Percentiles rank a stretch among this genome's conserved stretches.
phyloP scores from a whole-genome alignment of 441 rosid genomes.

The Adansonia grandidieri region DNA sequence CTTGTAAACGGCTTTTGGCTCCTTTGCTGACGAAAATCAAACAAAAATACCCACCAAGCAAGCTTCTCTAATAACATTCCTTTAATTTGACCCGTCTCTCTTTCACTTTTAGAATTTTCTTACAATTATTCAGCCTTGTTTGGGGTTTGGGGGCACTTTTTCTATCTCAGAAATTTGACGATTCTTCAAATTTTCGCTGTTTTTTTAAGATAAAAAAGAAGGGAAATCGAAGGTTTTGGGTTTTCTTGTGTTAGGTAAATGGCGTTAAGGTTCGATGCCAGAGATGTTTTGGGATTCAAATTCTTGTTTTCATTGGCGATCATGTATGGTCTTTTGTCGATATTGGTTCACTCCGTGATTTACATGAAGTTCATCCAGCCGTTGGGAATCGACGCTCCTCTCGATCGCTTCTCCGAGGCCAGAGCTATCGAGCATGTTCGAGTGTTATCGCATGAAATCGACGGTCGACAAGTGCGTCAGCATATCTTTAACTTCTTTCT shows the following conservation, averaged over 20 bases:
- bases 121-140: neutral
- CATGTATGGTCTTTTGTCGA: conserved; percentile 69
- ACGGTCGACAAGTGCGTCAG: conserved; percentile 77
- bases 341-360: conserved; percentile 58
- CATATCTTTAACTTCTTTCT: conserved; percentile 15
- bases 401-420: conserved; percentile 90
- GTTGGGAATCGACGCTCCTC: conserved; percentile 73
- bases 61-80: neutral
- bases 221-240: neutral
- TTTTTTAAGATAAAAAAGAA: neutral
- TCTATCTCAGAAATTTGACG: neutral
- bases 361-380: conserved; percentile 72
- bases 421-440: conserved; percentile 90
- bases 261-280: conserved; percentile 54
- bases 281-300: conserved; percentile 68
- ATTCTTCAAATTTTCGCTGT: neutral
- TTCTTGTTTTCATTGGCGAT: conserved; percentile 52
- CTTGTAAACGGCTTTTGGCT: neutral
- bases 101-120: too few relatives aligned
- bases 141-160: neutral
- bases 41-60: neutral
- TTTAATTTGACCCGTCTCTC: neutral
- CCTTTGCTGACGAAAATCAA: neutral
- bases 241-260: conserved; percentile 24
- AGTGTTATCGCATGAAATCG: conserved; percentile 68